These are phyloP conservation scores for Eucalyptus guilfoylei DNA, from an alignment of 345 rosid genomes.

Conservation along the genomic window DNA sequence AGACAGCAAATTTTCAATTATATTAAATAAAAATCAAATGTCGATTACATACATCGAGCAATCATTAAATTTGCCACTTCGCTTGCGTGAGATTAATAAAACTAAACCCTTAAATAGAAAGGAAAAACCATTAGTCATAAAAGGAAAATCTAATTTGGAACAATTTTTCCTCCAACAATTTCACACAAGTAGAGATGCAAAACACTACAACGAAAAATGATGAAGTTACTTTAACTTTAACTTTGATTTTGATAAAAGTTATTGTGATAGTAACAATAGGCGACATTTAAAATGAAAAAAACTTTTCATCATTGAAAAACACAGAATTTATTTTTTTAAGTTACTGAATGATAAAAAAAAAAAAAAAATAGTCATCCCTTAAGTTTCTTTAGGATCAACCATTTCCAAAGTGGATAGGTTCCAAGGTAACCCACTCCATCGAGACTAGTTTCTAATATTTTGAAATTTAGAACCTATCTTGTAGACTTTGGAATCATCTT, in stretches of 20 bases:
- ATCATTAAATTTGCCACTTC: not conserved
- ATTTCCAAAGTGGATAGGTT: rapidly evolving
- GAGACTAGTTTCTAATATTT: not conserved
- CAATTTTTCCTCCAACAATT: not conserved
- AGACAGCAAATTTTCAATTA: not conserved
- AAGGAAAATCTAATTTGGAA: not conserved
- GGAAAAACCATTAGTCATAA: not conserved
- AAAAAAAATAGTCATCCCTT: not conserved
- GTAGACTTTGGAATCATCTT: not conserved
- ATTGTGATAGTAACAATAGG: not conserved
- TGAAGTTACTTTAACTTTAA: not conserved
- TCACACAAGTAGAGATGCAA: not conserved
- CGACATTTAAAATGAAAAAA: not conserved
- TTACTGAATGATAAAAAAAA: not conserved
- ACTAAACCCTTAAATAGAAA: not conserved
- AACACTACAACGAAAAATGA: not conserved
- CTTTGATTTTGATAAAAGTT: not conserved
- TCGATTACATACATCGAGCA: not conserved
- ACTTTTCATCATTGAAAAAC: not conserved
- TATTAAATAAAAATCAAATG: not conserved
- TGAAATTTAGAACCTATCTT: rapidly evolving
- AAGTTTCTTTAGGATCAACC: not conserved
- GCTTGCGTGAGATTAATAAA: not conserved
- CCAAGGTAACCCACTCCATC: rapidly evolving
- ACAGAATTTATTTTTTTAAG: no score